Conservation (phyloP, 129 eudicot genomes). For the Helichrysum umbraculigerum region DNA sequence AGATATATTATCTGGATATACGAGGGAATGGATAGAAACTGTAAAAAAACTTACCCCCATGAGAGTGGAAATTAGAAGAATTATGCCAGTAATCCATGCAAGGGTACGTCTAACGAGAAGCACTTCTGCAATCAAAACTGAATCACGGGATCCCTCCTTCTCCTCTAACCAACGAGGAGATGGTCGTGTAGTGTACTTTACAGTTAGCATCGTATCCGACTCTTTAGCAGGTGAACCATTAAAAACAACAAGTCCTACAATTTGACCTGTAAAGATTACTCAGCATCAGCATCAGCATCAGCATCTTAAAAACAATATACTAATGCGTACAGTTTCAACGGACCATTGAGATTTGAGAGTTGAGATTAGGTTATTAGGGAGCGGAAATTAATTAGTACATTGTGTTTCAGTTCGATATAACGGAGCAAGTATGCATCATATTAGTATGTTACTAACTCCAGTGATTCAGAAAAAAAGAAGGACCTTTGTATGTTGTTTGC, state of each 20-base stretch:
- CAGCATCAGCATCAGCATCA: neutral
- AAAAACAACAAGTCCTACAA: constrained; percentile 65
- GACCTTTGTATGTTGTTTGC: constrained; percentile 67
- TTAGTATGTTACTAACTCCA: neutral
- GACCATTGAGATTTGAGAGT: neutral
- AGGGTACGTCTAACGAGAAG: constrained; percentile 66
- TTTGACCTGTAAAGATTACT: constrained; percentile 49
- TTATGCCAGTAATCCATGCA: constrained; percentile 92
- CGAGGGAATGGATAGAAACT: neutral
- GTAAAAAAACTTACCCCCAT: constrained; percentile 65
- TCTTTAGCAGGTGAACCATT: constrained; percentile 34
- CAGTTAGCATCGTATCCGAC: constrained; percentile 42
- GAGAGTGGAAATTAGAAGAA: constrained; percentile 72
- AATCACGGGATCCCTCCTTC: constrained; percentile 34
- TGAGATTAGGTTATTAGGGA: neutral
- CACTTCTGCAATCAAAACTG: constrained; percentile 48
- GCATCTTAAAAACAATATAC: neutral
- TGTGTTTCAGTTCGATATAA: neutral
- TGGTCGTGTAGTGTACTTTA: constrained; percentile 45
- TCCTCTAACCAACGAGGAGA: constrained; percentile 58
- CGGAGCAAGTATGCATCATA: neutral
- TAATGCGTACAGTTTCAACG: neutral
- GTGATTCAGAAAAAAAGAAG: neutral
- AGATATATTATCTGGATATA: neutral
- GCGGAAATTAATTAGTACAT: neutral